Evolutionary conservation across 768 basidiomycete species (phyloP).

Genomic region (Grammothele lineata): DNA sequence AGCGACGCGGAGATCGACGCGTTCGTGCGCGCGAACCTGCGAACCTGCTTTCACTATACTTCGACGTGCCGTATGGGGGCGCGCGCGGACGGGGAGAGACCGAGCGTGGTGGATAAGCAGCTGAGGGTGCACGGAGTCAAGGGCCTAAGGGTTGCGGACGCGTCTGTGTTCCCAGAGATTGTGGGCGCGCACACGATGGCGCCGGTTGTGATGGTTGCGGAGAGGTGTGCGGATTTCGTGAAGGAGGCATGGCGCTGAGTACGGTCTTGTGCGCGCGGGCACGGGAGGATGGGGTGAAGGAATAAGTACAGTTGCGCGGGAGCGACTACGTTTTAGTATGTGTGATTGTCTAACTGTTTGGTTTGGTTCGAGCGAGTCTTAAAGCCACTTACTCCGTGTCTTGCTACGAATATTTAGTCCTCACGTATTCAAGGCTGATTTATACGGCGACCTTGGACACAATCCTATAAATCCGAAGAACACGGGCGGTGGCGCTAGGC

Average conservation of each 20-base stretch:
- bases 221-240: slow-evolving; percentile 36
- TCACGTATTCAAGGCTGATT: too few species aligned
- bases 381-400: too few species aligned
- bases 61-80: slow-evolving; percentile 34
- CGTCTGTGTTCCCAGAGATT: slow-evolving; percentile 25
- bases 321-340: too few species aligned
- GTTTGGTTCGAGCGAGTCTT: too few species aligned
- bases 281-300: too few species aligned
- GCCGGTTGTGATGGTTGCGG: slow-evolving; percentile 31
- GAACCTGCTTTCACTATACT: slow-evolving; percentile 33
- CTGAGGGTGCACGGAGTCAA: slow-evolving; percentile 40
- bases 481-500: too few species aligned
- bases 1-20: slow-evolving; percentile 28
- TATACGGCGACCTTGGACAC: too few species aligned
- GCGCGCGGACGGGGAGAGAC: background rate
- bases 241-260: background rate
- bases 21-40: slow-evolving; percentile 20
- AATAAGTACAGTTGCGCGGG: too few species aligned
- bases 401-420: too few species aligned
- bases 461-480: too few species aligned
- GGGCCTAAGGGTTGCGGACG: slow-evolving; percentile 33
- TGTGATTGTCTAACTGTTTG: too few species aligned
- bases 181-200: slow-evolving; percentile 31
- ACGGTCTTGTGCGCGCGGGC: too few species aligned
- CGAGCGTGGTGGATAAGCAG: slow-evolving; percentile 26